phyloP scores from a whole-genome alignment of 495 filamentous ascomycete species.

The Terfezia boudieri region DNA sequence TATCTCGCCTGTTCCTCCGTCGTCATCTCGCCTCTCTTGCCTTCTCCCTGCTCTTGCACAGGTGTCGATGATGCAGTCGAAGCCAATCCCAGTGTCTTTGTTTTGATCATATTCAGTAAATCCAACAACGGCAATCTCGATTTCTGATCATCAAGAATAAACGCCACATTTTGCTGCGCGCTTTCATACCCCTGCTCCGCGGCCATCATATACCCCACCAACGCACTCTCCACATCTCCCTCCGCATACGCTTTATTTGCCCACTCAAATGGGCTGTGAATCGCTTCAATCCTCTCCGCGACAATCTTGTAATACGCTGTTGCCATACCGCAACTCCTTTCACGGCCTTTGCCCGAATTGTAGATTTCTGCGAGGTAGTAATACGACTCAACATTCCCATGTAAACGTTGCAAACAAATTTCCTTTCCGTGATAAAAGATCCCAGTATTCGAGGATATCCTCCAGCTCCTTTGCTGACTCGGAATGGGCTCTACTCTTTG shows the following conservation, averaged over 20 bases:
- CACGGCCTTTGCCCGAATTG: slow-evolving; percentile 55
- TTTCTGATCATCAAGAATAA: slow-evolving; percentile 62
- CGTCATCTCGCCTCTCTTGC: slow-evolving; percentile 72
- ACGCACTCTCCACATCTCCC: slow-evolving; percentile 66
- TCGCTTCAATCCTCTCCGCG: slow-evolving; percentile 63
- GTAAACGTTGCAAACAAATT: slow-evolving; percentile 82
- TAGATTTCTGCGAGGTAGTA: slow-evolving; percentile 89
- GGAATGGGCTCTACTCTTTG: slow-evolving; percentile 37
- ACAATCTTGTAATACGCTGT: slow-evolving; percentile 87
- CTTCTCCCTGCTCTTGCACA: slow-evolving; percentile 69
- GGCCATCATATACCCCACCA: slow-evolving; percentile 71
- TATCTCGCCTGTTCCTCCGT: slow-evolving; percentile 14
- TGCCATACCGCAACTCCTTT: slow-evolving; percentile 59
- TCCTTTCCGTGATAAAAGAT: slow-evolving; percentile 81
- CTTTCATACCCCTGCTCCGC: slow-evolving; percentile 92
- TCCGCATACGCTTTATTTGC: slow-evolving; percentile 65
- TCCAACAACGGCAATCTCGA: slow-evolving; percentile 32
- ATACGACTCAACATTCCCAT: slow-evolving; percentile 75
- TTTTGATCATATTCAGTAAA: slow-evolving; percentile 14
- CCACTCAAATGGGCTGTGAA: slow-evolving; percentile 68
- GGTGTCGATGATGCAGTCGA: slow-evolving; percentile 94
- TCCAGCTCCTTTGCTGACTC: slow-evolving; percentile 66
- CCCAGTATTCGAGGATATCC: slow-evolving; percentile 84
- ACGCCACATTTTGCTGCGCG: slow-evolving; percentile 86
- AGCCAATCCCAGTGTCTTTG: slow-evolving; percentile 55